Evolutionary conservation across 768 basidiomycete species (phyloP).

Genomic region (Podaxis carcinomalis): DNA sequence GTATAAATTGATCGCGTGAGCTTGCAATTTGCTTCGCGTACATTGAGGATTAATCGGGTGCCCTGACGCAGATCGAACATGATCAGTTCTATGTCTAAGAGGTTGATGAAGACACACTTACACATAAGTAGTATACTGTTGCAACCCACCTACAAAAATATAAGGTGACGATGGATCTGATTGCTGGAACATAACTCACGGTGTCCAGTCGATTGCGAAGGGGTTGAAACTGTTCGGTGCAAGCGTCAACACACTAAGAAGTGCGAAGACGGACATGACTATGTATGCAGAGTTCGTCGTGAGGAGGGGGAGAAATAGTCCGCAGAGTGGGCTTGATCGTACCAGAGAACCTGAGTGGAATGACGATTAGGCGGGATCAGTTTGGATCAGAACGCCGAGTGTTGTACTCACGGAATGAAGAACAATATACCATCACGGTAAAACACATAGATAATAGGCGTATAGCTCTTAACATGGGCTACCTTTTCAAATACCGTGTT

Average conservation of each 20-base stretch:
- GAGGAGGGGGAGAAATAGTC: neutral
- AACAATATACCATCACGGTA: neutral
- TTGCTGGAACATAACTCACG: neutral
- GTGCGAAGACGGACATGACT: neutral
- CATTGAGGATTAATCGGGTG: neutral
- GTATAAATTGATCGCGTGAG: neutral
- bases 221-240: neutral
- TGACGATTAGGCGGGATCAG: neutral
- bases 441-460: neutral
- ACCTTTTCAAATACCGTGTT: neutral
- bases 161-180: neutral
- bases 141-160: neutral
- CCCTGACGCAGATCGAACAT: neutral
- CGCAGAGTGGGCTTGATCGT: neutral
- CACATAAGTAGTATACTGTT: neutral
- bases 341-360: neutral
- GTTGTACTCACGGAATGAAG: neutral
- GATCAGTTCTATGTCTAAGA: neutral
- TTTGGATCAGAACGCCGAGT: neutral
- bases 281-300: neutral
- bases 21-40: slow-evolving; percentile 1
- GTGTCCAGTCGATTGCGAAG: neutral
- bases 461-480: neutral
- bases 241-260: neutral
- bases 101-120: neutral